These are phyloP conservation scores for Neopestalotiopsis sp. DNA, from an alignment of 2,329 filamentous ascomycete genomes.

Conservation along the genomic window DNA sequence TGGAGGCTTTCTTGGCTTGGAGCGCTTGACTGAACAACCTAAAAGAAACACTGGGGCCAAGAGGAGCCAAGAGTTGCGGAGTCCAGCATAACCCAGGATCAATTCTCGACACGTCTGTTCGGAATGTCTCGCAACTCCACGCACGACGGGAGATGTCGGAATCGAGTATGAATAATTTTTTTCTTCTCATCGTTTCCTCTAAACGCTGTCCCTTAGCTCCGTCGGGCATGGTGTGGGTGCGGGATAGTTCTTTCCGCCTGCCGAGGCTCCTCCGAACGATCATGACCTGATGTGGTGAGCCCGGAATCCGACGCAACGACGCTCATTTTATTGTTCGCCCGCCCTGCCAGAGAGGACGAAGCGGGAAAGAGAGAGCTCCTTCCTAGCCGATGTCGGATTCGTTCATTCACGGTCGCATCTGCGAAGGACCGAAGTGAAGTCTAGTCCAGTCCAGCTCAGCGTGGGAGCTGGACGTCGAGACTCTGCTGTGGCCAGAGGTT, in stretches of 20 bases:
- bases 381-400: background rate
- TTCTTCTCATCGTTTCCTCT: background rate
- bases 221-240: background rate
- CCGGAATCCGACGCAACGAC: background rate
- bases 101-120: background rate
- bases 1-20: too few relatives aligned
- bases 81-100: background rate
- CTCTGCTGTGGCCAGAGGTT: background rate
- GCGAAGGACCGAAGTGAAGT: background rate
- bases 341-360: background rate
- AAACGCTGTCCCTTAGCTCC: background rate
- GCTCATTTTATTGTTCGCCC: background rate
- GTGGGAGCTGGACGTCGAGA: background rate
- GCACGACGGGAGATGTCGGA: constrained; percentile 6
- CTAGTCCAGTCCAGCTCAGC: background rate
- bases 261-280: constrained; percentile 2
- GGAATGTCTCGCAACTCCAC: background rate
- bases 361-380: background rate
- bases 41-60: background rate
- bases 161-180: background rate
- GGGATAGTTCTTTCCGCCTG: background rate
- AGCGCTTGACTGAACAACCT: background rate
- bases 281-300: constrained; percentile 3
- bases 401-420: background rate
- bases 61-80: background rate